These are phyloP conservation scores for Solanum hybrid DNA, from an alignment of 305 asterid genomes.

Conservation along the genomic window DNA sequence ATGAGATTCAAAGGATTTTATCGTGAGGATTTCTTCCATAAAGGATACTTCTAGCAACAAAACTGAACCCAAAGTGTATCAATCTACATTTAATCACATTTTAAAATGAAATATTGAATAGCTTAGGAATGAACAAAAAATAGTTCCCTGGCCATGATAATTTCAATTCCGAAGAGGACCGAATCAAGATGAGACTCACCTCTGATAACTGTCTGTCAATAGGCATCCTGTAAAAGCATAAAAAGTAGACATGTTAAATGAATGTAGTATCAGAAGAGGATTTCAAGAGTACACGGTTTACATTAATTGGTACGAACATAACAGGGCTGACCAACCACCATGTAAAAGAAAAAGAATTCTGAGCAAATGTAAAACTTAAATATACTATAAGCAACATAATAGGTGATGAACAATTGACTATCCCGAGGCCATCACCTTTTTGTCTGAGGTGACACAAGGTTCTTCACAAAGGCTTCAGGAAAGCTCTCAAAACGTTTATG, in stretches of 20 bases:
- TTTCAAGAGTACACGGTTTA: neutral
- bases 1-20: neutral
- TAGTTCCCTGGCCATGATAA: neutral
- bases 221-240: slow-evolving; percentile 52
- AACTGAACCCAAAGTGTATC: neutral
- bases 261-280: neutral
- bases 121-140: neutral
- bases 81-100: neutral
- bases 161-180: neutral
- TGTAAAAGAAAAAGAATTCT: neutral
- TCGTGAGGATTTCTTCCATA: neutral
- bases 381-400: neutral
- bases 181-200: slow-evolving; percentile 35
- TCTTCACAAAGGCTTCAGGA: slow-evolving; percentile 87
- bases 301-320: neutral
- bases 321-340: neutral
- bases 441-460: slow-evolving; percentile 60
- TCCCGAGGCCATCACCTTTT: slow-evolving; percentile 34
- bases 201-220: slow-evolving; percentile 52
- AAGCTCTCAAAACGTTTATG: slow-evolving; percentile 96
- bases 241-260: neutral
- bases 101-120: neutral
- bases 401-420: neutral
- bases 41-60: neutral
- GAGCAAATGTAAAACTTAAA: neutral